Evolutionary conservation across 495 filamentous ascomycete species (phyloP).

Genomic region (Penicillium nucicola): DNA sequence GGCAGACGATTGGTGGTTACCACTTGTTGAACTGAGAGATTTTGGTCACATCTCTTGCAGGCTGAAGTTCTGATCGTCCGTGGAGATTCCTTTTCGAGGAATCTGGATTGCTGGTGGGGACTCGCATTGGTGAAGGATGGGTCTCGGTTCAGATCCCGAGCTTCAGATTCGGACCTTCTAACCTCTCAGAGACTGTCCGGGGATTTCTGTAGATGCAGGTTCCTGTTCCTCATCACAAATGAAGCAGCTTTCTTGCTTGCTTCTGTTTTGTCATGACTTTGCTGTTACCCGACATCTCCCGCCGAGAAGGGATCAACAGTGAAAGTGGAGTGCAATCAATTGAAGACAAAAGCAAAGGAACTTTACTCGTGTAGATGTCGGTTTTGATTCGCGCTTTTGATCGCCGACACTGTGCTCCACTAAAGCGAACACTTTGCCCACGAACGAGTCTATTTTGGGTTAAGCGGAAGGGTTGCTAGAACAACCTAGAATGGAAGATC

Average conservation of each 20-base stretch:
- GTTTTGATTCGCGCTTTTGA: background rate
- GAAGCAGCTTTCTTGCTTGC: background rate
- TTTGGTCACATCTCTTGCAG: constrained; percentile 4
- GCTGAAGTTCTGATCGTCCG: constrained; percentile 6
- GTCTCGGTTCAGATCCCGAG: background rate
- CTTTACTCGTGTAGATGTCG: background rate
- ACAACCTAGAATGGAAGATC: background rate
- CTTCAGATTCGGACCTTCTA: background rate
- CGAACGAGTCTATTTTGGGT: background rate
- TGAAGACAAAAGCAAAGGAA: background rate
- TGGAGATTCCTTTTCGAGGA: constrained; percentile 1
- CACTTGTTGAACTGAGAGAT: background rate
- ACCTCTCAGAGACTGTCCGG: background rate
- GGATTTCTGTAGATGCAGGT: background rate
- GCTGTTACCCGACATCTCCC: background rate
- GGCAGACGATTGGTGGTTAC: constrained; percentile 1
- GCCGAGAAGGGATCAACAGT: constrained; percentile 10
- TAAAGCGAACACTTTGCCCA: constrained; percentile 4
- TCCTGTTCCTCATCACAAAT: background rate
- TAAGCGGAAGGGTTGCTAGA: constrained; percentile 9
- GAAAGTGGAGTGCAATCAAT: background rate
- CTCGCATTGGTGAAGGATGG: constrained; percentile 1
- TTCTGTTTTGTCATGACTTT: background rate
- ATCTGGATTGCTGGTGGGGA: background rate
- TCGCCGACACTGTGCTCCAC: constrained; percentile 9